These are phyloP conservation scores for Calonectria henricotiae DNA, from an alignment of 2,329 filamentous ascomycete species.

Conservation along the genomic window DNA sequence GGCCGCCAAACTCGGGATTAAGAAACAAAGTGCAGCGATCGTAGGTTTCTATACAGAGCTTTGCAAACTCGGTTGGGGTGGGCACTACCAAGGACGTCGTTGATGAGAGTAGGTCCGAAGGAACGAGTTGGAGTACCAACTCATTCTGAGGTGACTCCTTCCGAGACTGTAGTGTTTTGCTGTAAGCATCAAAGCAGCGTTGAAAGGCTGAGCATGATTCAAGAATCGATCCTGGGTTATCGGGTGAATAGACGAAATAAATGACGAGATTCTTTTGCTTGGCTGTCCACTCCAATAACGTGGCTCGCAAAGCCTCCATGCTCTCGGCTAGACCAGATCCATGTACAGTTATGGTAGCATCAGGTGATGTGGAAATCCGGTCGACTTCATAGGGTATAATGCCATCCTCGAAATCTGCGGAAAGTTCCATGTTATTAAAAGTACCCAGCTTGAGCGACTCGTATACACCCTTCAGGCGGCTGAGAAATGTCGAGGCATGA, in stretches of 20 bases:
- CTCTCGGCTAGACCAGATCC: conserved; percentile 66
- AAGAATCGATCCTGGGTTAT: conserved; percentile 74
- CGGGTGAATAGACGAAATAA: conserved; percentile 82
- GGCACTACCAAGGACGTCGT: conserved; percentile 76
- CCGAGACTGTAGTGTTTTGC: conserved; percentile 62
- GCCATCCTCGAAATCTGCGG: conserved; percentile 61
- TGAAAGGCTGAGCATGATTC: conserved; percentile 84
- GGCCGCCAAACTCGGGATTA: conserved; percentile 61
- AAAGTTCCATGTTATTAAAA: conserved; percentile 70
- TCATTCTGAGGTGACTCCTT: conserved; percentile 70
- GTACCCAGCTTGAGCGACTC: conserved; percentile 82
- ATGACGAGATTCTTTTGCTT: conserved; percentile 78
- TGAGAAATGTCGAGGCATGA: conserved; percentile 76
- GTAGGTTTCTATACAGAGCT: conserved; percentile 82
- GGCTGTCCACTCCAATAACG: conserved; percentile 61
- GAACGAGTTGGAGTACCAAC: conserved; percentile 84
- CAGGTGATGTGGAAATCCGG: conserved; percentile 61
- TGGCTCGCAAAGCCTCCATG: conserved; percentile 66
- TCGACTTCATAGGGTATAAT: conserved; percentile 69
- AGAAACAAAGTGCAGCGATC: conserved; percentile 77
- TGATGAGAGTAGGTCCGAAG: conserved; percentile 78
- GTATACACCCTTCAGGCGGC: conserved; percentile 79
- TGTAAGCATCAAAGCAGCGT: conserved; percentile 76
- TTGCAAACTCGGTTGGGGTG: conserved; percentile 72
- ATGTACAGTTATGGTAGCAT: conserved; percentile 61